Evolutionary conservation across 208 protist species (phyloP), one percentile per base, ranked within the genome.

Genomic region (Trypanosoma grayi): DNA sequence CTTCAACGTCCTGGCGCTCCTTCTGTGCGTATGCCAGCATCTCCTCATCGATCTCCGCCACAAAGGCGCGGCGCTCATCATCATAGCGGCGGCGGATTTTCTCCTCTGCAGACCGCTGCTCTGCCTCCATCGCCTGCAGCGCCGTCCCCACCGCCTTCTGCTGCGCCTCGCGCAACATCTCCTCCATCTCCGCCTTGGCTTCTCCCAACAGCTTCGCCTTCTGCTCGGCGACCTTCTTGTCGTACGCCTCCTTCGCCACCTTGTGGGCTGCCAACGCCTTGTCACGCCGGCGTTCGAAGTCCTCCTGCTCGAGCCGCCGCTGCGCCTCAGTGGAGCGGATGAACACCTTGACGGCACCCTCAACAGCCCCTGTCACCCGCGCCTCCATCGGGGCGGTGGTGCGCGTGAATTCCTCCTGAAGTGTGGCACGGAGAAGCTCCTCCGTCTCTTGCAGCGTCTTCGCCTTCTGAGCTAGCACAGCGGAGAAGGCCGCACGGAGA

Each of bases 11-110:
- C 55, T 72, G 28, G 20, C 52, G 59, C 54, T 80, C 66, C 11
- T 65, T 65, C 18, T 45, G 37, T 50, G 77, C 76, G 52, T 83
- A 86, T 34, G 76, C 72, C 13, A 41, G 20, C 40, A 88, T 75
- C 59, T 92, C 81, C 51, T 87, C 74, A 16, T 87, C 79, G 22
- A 88, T 71, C 72, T 85, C 79, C 0, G 60, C 76, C 46, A 70
- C 62, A 41, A 81, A 54, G 7, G 64, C 66, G 10, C 63, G 61
- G 52, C 78, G 70, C 62, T 92, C 81, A 34, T 79, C 73, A 25
- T 53, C 60, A 66, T 85, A 85, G 45, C 72, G 67, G 43, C 34
- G 59, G 31, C 34, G 31, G 4, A 58, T 66, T 66, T 16, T 72
- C 70, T 28, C 57, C 30, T 59, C 31, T 2, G 67, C 66, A 6